A percentile compares a stretch with the other conserved stretches of the same genome.
These are phyloP conservation scores for Lactarius vividus DNA, from an alignment of 768 basidiomycete species.

Conservation along the genomic window DNA sequence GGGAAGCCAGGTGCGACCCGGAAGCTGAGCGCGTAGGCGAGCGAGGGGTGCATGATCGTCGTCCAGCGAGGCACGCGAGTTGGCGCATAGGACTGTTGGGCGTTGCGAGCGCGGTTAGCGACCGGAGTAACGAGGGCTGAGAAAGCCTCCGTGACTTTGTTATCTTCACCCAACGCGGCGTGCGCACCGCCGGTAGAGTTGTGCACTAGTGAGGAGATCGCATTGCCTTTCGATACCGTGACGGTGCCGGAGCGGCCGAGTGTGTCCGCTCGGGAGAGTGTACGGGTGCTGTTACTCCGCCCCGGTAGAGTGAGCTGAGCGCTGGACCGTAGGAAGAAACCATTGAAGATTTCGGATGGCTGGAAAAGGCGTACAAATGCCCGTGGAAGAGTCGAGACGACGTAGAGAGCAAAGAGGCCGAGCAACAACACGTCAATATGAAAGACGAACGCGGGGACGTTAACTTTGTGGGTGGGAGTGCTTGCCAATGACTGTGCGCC, in stretches of 20 bases:
- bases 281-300: slow-evolving; percentile 25
- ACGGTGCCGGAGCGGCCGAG: slow-evolving; percentile 16
- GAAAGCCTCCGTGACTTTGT: neutral
- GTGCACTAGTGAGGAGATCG: neutral
- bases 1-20: slow-evolving; percentile 39
- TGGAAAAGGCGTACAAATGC: slow-evolving; percentile 20
- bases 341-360: slow-evolving; percentile 18
- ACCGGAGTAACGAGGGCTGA: neutral
- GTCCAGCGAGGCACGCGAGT: slow-evolving; percentile 40
- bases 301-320: neutral
- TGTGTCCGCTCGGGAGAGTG: slow-evolving; percentile 14
- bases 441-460: slow-evolving; percentile 14
- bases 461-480: neutral
- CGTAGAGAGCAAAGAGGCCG: slow-evolving; percentile 20
- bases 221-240: neutral
- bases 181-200: neutral
- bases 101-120: neutral
- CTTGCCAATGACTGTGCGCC: neutral
- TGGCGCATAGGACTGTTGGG: slow-evolving; percentile 27
- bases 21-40: slow-evolving; percentile 35
- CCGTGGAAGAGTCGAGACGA: slow-evolving; percentile 23
- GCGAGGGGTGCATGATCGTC: slow-evolving; percentile 33
- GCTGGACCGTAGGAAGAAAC: slow-evolving; percentile 20
- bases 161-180: neutral
- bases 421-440: slow-evolving; percentile 20